Evolutionary conservation across 164 flowering plant species (phyloP), one percentile per base, ranked within the genome.

Genomic region (Berberis thunbergii): DNA sequence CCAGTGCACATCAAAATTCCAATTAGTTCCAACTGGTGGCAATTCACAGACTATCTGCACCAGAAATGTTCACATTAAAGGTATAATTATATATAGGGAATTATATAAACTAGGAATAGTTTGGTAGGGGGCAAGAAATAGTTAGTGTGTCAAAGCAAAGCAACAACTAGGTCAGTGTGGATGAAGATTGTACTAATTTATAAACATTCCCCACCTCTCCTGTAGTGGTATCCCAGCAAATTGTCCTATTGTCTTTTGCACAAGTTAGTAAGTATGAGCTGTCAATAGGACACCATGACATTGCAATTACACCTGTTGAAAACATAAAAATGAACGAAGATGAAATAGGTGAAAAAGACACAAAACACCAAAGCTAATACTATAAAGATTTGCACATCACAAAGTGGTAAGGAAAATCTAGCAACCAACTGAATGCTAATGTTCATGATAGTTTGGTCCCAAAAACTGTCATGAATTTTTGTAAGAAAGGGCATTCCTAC

Each of bases 1-100:
- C 99, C 98, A 91, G 66, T 95, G 99, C 13, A 95, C 76, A 80
- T 95, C 99, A 76, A 89, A 91, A 74, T 88, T 91, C 97, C 94
- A 91, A 74, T 86, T 91, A 66, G 85, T 78, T 57, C 94, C 84
- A 41, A 85, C 76, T 6, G 26, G 26, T 26, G 99, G 99, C 74
- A 95, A 74, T 74, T 91, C 99, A 76, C 86, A 76, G 39, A 82
- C 91, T 61, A 88, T 86, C 99, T 95, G 84, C 62, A 52, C 54
- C 8, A 52, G n/a, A 52, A 26, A 26, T 26, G 26, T 26, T 26
- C 26, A 26, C 26, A 26, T 26, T 26, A 26, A 26, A 26, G 26
- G 26, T 26, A 26, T 26, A 26, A 26, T 26, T 26, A 26, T 26
- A 26, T 26, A 26, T 26, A 26, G 26, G 26, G 26, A 26, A 26